phyloP scores from a whole-genome alignment of 495 filamentous ascomycete genomes.

The Xylaria palmicola region DNA sequence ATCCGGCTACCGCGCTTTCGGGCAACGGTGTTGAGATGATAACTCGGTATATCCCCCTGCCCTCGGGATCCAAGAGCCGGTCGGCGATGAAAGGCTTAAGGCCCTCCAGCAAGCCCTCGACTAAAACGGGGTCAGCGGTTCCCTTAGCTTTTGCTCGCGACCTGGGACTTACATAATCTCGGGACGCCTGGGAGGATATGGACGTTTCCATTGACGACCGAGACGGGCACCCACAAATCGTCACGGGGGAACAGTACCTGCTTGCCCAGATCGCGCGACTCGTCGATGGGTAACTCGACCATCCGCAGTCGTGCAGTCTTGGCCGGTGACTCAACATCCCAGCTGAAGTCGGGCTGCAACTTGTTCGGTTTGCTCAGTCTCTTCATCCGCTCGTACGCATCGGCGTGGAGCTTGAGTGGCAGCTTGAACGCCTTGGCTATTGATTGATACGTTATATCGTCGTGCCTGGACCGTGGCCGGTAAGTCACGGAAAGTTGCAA shows the following conservation, averaged over 20 bases:
- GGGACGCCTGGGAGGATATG: conserved; percentile 93
- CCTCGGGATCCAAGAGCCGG: conserved; percentile 71
- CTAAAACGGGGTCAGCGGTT: conserved; percentile 22
- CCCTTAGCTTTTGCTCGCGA: not conserved
- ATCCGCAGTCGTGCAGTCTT: conserved; percentile 83
- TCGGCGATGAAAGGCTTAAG: conserved; percentile 68
- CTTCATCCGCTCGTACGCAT: conserved; percentile 80
- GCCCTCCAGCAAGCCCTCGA: conserved; percentile 72
- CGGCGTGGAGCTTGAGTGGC: conserved; percentile 70
- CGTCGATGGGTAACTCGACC: conserved; percentile 80
- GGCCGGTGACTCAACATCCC: conserved; percentile 75
- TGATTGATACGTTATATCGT: conserved; percentile 95
- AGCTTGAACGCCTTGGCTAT: conserved; percentile 87
- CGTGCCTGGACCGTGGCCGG: conserved; percentile 63
- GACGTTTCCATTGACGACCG: conserved; percentile 85
- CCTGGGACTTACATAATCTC: conserved; percentile 55
- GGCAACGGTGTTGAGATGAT: conserved; percentile 81
- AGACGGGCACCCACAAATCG: conserved; percentile 85
- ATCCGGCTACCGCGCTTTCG: conserved; percentile 81
- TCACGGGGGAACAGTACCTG: conserved; percentile 78
- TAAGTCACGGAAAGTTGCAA: conserved; percentile 13
- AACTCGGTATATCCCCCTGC: conserved; percentile 72
- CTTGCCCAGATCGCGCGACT: conserved; percentile 53
- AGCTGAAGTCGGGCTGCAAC: conserved; percentile 74
- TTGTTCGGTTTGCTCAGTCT: conserved; percentile 68